Evolutionary conservation across 306 rosid genomes (phyloP), one percentile per base, ranked within the genome.

Genomic region (Prunus mongolica): DNA sequence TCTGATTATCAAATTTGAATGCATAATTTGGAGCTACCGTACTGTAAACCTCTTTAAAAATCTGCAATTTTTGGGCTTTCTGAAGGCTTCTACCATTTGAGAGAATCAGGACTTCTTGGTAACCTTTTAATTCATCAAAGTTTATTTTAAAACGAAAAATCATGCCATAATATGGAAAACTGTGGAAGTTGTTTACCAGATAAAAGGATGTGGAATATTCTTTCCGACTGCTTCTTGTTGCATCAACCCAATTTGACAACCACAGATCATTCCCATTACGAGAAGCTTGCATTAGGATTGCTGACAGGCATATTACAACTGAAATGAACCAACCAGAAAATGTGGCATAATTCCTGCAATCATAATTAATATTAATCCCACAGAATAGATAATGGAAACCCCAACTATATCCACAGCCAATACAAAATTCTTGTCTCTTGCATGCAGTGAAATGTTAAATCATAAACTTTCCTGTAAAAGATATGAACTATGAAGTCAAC

Each of bases 221-320:
- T 77, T 81, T 84, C 85, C 83, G 86, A 75, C 91, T 74, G 69
- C 78, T 79, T 82, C 76, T 85, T 65, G 91, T 81, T 47, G 97
- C 81, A 82, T 95, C 98, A 72, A 95, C 98, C 98, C 98, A 95
- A 80, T 78, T 88, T 70, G 98, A 95, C 30, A 95, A 74, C 98
- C 98, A 95, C 82, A 95, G 81, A 89, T 95, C 98, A 84, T 92
- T 95, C 72, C 97, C 98, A 74, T 90, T 92, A 73, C 97, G 97
- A 49, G 97, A 89, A 80, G 91, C 97, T 89, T 95, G 98, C 98
- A 95, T 95, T 71, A 95, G 70, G 79, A 88, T 77, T 79, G 98
- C 97, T 47, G 98, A 92, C 58, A 88, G 78, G 83, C 89, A 86
- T 79, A 92, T 90, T 74, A 90, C 73, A 79, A 80, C 76, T 38